Evolutionary conservation across 257 asterid genomes (phyloP), one percentile per base, ranked within the genome.

Genomic region (Nicotiana noctiflora): DNA sequence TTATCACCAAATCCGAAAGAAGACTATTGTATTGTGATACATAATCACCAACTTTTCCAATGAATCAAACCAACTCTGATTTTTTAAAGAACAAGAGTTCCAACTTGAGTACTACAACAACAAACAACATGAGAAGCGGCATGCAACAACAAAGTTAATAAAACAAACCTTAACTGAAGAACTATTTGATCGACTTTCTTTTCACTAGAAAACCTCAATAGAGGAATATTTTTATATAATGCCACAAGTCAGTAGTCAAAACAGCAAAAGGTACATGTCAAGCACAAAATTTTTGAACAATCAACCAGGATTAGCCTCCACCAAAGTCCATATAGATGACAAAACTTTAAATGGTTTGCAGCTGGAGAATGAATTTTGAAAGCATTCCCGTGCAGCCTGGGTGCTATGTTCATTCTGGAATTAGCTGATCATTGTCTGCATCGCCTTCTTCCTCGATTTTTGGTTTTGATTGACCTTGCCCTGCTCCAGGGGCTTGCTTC

Each of bases 391-490:
- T 46, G 37, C 77, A 72, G 59, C 21, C 44, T 13, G 51, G 25
- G 60, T 13, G 19, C 3, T 31, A 72, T 14, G 60, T 23, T 91
- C 85, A 91, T 89, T 95, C 97, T 1, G 97, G 97, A 82, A 92
- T 92, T 85, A 95, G 81, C 57, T 90, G 90, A 82, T 95, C 98
- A 52, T 92, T 93, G 85, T 93, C 99, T 3, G 97, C 98, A 59
- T 94, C 96, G 8, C 95, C 98, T 83, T 90, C 99, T 77, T 85
- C 90, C 75, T 90, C 95, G 14, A 89, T 85, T 82, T 84, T 90
- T 49, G 99, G 94, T 91, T 93, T 92, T 9, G 97, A 85, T 68
- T 92, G 92, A 44, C 79, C 90, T 78, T 85, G 89, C 66, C 88
- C 86, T 9, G 93, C 81, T 81, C 97, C 93, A 27, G 98, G 92